Base-by-base conservation (phyloP, 2,329 filamentous ascomycete species). In the Xylaria digitata region DNA sequence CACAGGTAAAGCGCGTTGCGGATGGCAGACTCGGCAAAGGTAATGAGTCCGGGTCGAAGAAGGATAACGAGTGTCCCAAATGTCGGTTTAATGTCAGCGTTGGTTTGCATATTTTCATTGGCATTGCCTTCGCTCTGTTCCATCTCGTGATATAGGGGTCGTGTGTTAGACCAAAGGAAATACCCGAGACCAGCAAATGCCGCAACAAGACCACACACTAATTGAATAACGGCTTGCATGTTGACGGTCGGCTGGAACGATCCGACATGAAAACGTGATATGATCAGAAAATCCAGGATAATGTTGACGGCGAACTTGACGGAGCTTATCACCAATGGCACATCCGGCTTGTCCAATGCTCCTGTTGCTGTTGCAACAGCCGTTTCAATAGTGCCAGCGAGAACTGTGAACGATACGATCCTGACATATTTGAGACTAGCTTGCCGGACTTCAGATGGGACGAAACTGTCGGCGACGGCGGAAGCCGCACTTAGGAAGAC, bases 1-100 rank as follows among this genome's bases (percentile, higher is more conserved):
- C 90, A 93, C 0, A 93, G 84, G 66, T 93, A 93, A 0, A 93
- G 80, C 0, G 87, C 83, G 68, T 93, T 93, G 6, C 90, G 82
- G 3, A 92, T 78, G 0, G 87, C 88, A 0, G 89, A 92, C 73
- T 93, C 90, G 6, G 78, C 52, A 45, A 92, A 87, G 0, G 87
- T 90, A 43, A 86, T 80, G 1, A 85, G 60, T 0, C 89, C 89
- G 0, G 90, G 90, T 1, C 82, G 81, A 0, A 84, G 72, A 1
- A 92, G 81, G 0, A 86, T 79, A 1, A 76, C 72, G 0, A 92
- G 78, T 0, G 84, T 81, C 0, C 71, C 70, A 1, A 85, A 59
- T 7, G 75, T 83, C 0, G 85, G 83, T 1, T 68, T 72, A 0
- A 75, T 54, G 15, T 46, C 23, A 7, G 13, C 17, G n/a, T 3